Conservation (phyloP, 768 basidiomycete species). For the Termitomyces bulborhizus region DNA sequence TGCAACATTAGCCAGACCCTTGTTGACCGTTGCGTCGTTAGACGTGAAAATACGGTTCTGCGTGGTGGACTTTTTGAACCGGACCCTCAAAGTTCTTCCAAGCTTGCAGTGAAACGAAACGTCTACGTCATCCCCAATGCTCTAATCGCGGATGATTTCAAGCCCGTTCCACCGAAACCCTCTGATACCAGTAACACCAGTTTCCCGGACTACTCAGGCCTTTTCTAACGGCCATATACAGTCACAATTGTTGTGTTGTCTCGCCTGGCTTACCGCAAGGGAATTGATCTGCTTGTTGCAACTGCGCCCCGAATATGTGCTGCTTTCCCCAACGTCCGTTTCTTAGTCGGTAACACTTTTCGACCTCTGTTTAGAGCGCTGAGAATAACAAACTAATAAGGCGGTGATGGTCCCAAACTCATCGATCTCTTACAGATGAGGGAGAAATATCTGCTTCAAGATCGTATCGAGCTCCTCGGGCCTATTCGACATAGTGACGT, state of each 20-base stretch:
- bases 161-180: conserved; percentile 46
- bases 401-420: conserved; percentile 93
- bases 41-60: conserved; percentile 96
- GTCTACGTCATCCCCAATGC: conserved; percentile 96
- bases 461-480: conserved; percentile 87
- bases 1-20: background rate
- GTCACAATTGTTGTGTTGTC: conserved; percentile 92
- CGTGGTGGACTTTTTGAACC: conserved; percentile 71
- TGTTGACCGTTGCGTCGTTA: conserved; percentile 23
- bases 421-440: conserved; percentile 94
- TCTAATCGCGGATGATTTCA: conserved; percentile 81
- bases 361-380: background rate
- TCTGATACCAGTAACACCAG: conserved; percentile 51
- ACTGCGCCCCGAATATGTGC: conserved; percentile 87
- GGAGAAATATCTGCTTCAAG: conserved; percentile 84
- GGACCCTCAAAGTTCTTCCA: conserved; percentile 35
- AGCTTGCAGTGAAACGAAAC: conserved; percentile 42
- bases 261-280: conserved; percentile 91
- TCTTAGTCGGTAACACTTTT: conserved; percentile 64
- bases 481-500: conserved; percentile 78
- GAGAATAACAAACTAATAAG: conserved; percentile 28
- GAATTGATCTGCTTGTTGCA: conserved; percentile 91
- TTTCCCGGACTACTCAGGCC: background rate
- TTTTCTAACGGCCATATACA: background rate
- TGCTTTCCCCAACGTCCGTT: conserved; percentile 79